These are phyloP conservation scores for Rhizomucor miehei DNA, from an alignment of 371 early-diverging fungal genomes.

Conservation along the genomic window DNA sequence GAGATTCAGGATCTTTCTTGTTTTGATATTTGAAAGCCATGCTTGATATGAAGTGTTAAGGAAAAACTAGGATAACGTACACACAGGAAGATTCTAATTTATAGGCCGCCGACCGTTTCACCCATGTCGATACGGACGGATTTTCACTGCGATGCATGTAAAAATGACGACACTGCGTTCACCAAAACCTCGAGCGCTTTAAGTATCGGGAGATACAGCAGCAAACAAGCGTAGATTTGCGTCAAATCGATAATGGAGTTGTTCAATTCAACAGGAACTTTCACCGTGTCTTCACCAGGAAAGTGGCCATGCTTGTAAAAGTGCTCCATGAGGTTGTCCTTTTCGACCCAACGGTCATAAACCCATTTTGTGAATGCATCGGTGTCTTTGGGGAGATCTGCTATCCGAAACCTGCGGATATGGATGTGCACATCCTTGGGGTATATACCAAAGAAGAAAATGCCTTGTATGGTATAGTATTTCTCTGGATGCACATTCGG, in stretches of 20 bases:
- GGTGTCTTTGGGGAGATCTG: slow-evolving; percentile 61
- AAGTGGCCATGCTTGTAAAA: slow-evolving; percentile 77
- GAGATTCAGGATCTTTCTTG: neutral
- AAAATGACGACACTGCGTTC: too few species aligned
- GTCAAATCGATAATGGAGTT: slow-evolving; percentile 22
- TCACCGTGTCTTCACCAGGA: slow-evolving; percentile 24
- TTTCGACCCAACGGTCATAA: slow-evolving; percentile 73
- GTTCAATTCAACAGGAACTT: slow-evolving; percentile 24
- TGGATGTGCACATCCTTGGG: slow-evolving; percentile 73
- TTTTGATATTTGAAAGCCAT: slow-evolving; percentile 12
- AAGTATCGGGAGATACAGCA: slow-evolving; percentile 22
- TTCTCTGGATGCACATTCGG: slow-evolving; percentile 67
- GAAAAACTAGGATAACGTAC: too few species aligned
- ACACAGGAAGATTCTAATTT: too few species aligned
- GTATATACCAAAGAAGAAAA: slow-evolving; percentile 60
- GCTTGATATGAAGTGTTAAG: too few species aligned
- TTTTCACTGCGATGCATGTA: too few species aligned
- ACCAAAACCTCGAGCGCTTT: neutral
- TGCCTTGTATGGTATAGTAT: slow-evolving; percentile 62
- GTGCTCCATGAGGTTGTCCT: slow-evolving; percentile 78
- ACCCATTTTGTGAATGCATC: slow-evolving; percentile 76
- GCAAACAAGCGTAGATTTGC: slow-evolving; percentile 27
- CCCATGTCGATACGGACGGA: too few species aligned
- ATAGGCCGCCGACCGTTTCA: too few species aligned
- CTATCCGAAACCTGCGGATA: slow-evolving; percentile 60